These are phyloP conservation scores for Closterium sp. DNA, from an alignment of 139 green algal genomes.

Conservation along the genomic window DNA sequence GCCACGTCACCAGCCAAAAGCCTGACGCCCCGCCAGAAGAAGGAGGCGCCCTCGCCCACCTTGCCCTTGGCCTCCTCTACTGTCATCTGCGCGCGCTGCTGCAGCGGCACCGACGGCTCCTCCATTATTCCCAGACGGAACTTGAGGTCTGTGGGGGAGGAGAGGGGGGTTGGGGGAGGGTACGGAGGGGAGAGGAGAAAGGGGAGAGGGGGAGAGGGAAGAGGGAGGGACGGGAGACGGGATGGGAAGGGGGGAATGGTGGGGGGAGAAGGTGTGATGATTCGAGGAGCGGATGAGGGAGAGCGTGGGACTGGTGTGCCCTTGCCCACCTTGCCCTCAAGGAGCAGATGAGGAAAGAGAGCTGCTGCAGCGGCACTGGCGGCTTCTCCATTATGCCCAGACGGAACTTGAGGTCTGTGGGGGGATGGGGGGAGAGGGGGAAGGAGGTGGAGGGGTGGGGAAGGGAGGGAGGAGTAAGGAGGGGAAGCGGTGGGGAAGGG, in stretches of 20 bases:
- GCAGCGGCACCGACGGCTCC: constrained; percentile 33
- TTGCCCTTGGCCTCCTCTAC: constrained; percentile 9
- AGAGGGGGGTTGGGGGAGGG: too few relatives aligned
- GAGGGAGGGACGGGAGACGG: too few relatives aligned
- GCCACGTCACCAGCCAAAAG: constrained; percentile 55
- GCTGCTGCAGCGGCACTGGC: too few relatives aligned
- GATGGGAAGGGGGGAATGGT: too few relatives aligned
- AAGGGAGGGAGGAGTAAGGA: not conserved
- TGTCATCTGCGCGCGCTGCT: constrained; percentile 27
- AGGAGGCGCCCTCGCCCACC: constrained; percentile 66
- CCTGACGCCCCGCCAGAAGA: constrained; percentile 78
- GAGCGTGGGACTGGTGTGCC: too few relatives aligned
- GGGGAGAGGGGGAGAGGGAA: too few relatives aligned
- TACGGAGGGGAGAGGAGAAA: too few relatives aligned
- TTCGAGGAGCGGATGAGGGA: not conserved
- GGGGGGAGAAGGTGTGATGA: too few relatives aligned
- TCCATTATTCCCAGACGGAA: constrained; percentile 47
- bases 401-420: not conserved
- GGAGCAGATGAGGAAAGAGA: too few relatives aligned
- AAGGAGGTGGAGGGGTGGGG: not conserved
- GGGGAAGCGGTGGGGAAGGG: not conserved
- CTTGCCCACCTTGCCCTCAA: too few relatives aligned
- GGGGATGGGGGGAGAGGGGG: not conserved
- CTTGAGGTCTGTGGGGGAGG: constrained; percentile 36
- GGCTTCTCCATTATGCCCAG: not conserved